A percentile compares a stretch with the other conserved stretches of the same genome.
Evolutionary conservation across 179 eudicot species (phyloP).

Genomic region (Silene coronaria): DNA sequence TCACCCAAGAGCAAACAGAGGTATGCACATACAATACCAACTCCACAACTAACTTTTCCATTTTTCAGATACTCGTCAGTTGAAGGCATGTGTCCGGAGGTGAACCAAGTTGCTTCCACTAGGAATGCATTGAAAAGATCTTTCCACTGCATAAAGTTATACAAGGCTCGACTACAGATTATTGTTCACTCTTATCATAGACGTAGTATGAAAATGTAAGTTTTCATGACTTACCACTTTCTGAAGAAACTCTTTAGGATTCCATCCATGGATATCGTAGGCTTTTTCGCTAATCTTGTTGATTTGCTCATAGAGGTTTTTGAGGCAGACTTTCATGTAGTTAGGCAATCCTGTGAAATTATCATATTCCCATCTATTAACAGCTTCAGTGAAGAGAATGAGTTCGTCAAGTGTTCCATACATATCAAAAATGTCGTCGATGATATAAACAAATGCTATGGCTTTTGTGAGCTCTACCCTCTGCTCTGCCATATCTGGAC

Average conservation of each 20-base stretch:
- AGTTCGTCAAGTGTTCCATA: conserved; percentile 52
- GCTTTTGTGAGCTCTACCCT: conserved; percentile 52
- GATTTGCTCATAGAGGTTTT: conserved; percentile 37
- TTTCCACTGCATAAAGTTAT: conserved; percentile 33
- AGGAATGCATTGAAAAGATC: conserved; percentile 33
- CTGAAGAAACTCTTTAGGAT: conserved; percentile 9
- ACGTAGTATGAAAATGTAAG: neutral
- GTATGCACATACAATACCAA: conserved; percentile 15
- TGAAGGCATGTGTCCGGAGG: too few species aligned
- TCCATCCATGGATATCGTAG: conserved; percentile 27
- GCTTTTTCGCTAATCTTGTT: conserved; percentile 31
- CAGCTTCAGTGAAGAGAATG: conserved; percentile 46
- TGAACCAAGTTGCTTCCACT: conserved; percentile 22
- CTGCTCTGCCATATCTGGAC: conserved; percentile 27
- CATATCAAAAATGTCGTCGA: conserved; percentile 62
- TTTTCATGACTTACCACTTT: conserved; percentile 22
- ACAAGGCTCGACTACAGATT: neutral
- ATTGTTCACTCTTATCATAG: neutral
- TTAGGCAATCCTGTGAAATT: conserved; percentile 33
- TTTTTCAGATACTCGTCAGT: too few species aligned
- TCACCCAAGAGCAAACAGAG: conserved; percentile 24
- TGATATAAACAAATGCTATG: conserved; percentile 45
- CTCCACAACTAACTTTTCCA: conserved; percentile 25
- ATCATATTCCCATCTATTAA: conserved; percentile 46
- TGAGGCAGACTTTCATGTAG: conserved; percentile 50